phyloP scores from a whole-genome alignment of 2,329 filamentous ascomycete genomes.

The Pseudogymnoascus sp. region DNA sequence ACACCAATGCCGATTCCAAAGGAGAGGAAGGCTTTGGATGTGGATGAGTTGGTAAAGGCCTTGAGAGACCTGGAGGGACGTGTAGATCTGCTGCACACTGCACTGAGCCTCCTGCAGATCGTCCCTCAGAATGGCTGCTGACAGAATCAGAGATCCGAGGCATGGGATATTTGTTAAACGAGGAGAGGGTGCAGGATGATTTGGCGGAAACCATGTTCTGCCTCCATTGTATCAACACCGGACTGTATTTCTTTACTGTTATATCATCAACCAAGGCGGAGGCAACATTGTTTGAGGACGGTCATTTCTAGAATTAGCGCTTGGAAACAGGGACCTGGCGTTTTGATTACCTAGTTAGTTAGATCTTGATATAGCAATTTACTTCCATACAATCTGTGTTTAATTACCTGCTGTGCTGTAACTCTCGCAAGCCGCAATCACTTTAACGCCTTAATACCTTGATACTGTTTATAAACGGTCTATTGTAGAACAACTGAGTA shows the following conservation, averaged over 20 bases:
- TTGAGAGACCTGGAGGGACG: background rate
- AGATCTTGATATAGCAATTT: background rate
- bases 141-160: background rate
- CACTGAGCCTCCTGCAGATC: background rate
- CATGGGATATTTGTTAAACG: background rate
- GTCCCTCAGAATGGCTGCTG: background rate
- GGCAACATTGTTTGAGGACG: constrained; percentile 25
- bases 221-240: background rate
- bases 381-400: background rate
- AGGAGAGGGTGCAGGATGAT: background rate
- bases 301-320: constrained; percentile 35
- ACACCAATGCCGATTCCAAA: background rate
- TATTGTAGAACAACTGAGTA: background rate
- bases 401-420: background rate
- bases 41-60: background rate
- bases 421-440: constrained; percentile 16
- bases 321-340: constrained; percentile 16
- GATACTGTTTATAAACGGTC: background rate
- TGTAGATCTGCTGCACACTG: background rate
- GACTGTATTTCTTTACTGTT: constrained; percentile 30
- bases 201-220: background rate
- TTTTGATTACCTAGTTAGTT: background rate
- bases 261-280: constrained; percentile 20
- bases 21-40: background rate
- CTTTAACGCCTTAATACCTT: constrained; percentile 33